A percentile compares a stretch with the other conserved stretches of the same genome.
Evolutionary conservation across 305 asterid genomes (phyloP).

Genomic region (Fraxinus sp.): DNA sequence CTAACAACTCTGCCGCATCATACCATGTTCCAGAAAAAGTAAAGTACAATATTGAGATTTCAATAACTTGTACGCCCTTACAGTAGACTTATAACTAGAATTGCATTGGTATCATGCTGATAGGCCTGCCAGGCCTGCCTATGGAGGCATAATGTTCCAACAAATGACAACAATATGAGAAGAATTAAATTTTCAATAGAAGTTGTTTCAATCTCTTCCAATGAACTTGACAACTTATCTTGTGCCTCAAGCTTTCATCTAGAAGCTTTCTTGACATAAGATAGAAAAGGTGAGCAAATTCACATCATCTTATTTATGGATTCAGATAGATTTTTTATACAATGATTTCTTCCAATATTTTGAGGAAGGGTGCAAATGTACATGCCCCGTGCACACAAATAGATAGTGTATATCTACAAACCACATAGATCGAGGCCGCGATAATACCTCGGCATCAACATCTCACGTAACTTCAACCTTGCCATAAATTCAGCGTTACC

Average conservation of each 20-base stretch:
- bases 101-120: slow-evolving; percentile 10
- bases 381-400: slow-evolving; percentile 2
- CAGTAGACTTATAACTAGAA: slow-evolving; percentile 6
- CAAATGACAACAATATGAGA: background rate
- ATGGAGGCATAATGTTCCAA: slow-evolving; percentile 10
- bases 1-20: slow-evolving; percentile 71
- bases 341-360: background rate
- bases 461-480: slow-evolving; percentile 90
- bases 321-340: slow-evolving; percentile 17
- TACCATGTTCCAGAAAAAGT: slow-evolving; percentile 27
- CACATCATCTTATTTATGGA: background rate
- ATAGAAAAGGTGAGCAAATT: background rate
- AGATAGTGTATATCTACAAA: slow-evolving; percentile 3
- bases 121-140: slow-evolving; percentile 13
- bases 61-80: slow-evolving; percentile 22
- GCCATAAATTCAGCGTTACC: slow-evolving; percentile 99
- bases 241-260: slow-evolving; percentile 11
- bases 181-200: slow-evolving; percentile 11
- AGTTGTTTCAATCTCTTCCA: slow-evolving; percentile 22
- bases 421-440: slow-evolving; percentile 22
- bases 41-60: slow-evolving; percentile 12
- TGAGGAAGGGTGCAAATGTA: background rate
- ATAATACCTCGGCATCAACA: slow-evolving; percentile 91
- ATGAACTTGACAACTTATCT: background rate
- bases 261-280: slow-evolving; percentile 1